These are phyloP conservation scores for Cyclocybe aegerita DNA, from an alignment of 768 basidiomycete genomes.

Conservation along the genomic window DNA sequence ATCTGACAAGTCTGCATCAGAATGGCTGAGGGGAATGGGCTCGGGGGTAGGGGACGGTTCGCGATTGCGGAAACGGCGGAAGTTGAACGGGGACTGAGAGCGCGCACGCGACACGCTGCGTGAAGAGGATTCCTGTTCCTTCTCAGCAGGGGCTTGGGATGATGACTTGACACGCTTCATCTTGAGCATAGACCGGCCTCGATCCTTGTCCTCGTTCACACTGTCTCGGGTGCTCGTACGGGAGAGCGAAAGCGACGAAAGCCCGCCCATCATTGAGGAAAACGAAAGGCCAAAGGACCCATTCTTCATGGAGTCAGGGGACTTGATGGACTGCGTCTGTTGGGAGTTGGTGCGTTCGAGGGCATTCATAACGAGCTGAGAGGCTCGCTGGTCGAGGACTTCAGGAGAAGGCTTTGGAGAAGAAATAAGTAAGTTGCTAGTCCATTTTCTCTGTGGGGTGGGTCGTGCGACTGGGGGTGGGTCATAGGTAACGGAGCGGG, in stretches of 20 bases:
- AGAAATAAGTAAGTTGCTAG: conserved; percentile 29
- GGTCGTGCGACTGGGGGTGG: conserved; percentile 28
- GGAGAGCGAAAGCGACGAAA: conserved; percentile 63
- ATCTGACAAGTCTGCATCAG: conserved; percentile 61
- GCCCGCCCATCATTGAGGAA: conserved; percentile 68
- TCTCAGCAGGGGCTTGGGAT: conserved; percentile 41
- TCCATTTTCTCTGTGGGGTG: conserved; percentile 32
- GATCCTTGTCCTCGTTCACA: conserved; percentile 46
- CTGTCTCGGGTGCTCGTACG: conserved; percentile 47
- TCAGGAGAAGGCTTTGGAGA: conserved; percentile 29
- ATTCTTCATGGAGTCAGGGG: conserved; percentile 35
- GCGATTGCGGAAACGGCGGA: conserved; percentile 63
- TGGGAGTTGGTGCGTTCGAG: conserved; percentile 46
- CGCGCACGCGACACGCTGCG: conserved; percentile 61
- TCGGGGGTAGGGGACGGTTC: conserved; percentile 58
- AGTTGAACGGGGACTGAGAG: conserved; percentile 78
- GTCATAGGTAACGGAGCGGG: conserved; percentile 20
- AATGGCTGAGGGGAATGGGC: conserved; percentile 56
- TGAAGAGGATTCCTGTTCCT: conserved; percentile 38
- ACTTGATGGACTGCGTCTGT: conserved; percentile 22
- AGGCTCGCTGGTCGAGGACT: conserved; percentile 46
- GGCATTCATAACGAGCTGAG: conserved; percentile 45
- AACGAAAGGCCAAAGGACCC: conserved; percentile 65
- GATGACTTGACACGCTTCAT: conserved; percentile 46
- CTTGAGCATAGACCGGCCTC: conserved; percentile 53